Percentiles rank a stretch among this genome's conserved stretches.
Conservation (phyloP, 164 flowering plant genomes). For the Warburgia ugandensis region DNA sequence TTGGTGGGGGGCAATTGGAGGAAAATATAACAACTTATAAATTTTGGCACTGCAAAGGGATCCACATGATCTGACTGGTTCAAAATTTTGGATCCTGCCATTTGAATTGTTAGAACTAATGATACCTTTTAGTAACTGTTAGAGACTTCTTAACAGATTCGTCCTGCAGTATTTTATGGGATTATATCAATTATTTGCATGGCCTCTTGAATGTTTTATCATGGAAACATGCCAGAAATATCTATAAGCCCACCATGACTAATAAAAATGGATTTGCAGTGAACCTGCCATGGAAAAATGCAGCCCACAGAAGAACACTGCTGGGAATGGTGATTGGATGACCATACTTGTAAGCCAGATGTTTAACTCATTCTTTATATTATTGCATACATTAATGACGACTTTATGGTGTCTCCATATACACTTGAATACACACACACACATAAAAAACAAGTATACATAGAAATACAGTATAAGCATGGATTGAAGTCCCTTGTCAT, state of each 20-base stretch:
- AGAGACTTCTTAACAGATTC: too few relatives aligned
- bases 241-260: neutral
- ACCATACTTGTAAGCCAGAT: constrained; percentile 56
- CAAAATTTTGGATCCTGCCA: too few relatives aligned
- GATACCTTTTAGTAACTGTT: too few relatives aligned
- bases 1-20: too few relatives aligned
- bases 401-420: neutral
- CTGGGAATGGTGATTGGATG: constrained; percentile 49
- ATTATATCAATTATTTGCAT: neutral
- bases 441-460: too few relatives aligned
- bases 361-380: neutral
- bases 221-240: neutral
- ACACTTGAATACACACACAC: neutral
- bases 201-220: neutral
- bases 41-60: too few relatives aligned
- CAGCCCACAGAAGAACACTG: constrained; percentile 28
- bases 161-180: neutral
- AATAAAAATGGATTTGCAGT: constrained; percentile 31
- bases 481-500: too few relatives aligned
- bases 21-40: too few relatives aligned
- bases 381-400: neutral
- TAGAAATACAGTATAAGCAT: too few relatives aligned
- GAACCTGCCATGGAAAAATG: constrained; percentile 63
- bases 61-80: too few relatives aligned
- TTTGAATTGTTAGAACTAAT: too few relatives aligned